Base-by-base conservation (phyloP, 768 basidiomycete species). In the Lepiota brunneoincarnata region DNA sequence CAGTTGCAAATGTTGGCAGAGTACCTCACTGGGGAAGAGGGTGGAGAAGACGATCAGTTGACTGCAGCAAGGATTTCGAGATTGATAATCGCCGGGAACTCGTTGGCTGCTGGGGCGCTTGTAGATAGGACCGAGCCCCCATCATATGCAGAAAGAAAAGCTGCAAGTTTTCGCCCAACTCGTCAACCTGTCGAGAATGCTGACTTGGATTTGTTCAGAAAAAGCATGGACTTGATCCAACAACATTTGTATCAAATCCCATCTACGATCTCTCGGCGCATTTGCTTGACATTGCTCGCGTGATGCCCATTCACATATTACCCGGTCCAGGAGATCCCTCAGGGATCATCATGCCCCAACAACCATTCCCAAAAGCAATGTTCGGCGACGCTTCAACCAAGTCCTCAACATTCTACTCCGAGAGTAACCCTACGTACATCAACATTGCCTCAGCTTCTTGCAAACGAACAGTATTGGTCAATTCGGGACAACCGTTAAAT, bases 361-460 rank as follows among this genome's bases (percentile, higher is more conserved):
- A 97, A 63, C 80, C 92, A 0, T 80, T 98, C 60, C 97, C 97
- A 44, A 82, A 86, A 28, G 89, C 92, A 5, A 94, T 98, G 89
- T 88, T 99, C 57, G 84, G 91, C 53, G 72, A 75, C 26, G 79
- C 77, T 46, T 76, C 80, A 53, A 54, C 53, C 9, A 73, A 72
- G 28, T 82, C 80, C 51, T 73, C 81, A 23, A 79, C 82, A 4
- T 91, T 98, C 64, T 70, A 72, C 18, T 86, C 85, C 61, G 88
- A 90, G 70, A 94, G 93, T 9, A 99, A 98, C 64, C 97, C 97
- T 14, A 81, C 83, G 37, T 98, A 93, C 76, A 71, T 97, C 45
- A 83, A 82, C 49, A 62, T 97, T 18, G 77, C 71, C 58, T 73
- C 79, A 59, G 76, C 71, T 21, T 67, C 67, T 26, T 47, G 49